Conservation (phyloP, 768 basidiomycete species). For the Pleurotus eryngii region DNA sequence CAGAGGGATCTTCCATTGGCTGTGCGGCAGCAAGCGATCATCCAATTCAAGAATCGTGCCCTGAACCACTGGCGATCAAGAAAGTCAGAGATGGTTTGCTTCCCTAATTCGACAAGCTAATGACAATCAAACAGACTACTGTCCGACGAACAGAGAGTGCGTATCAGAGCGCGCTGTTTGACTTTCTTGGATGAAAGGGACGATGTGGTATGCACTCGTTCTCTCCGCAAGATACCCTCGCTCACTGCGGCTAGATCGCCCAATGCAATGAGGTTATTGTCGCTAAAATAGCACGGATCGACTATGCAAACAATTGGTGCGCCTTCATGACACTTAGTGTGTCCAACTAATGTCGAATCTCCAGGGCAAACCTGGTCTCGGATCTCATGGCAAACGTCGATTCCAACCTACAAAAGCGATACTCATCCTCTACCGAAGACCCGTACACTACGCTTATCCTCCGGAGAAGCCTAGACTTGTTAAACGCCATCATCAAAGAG, state of each 20-base stretch:
- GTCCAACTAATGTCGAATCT: not conserved
- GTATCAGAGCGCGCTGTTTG: conserved; percentile 65
- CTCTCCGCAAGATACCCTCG: conserved; percentile 2
- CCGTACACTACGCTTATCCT: conserved; percentile 45
- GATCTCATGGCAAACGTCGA: conserved; percentile 56
- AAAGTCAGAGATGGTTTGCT: conserved; percentile 45
- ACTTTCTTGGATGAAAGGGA: conserved; percentile 74
- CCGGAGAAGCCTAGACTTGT: conserved; percentile 57
- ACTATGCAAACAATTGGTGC: conserved; percentile 75
- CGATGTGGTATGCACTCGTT: conserved; percentile 54
- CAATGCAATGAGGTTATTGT: conserved; percentile 74
- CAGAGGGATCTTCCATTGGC: conserved; percentile 54
- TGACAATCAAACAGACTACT: conserved; percentile 52
- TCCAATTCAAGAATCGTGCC: conserved; percentile 85
- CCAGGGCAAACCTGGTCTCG: conserved; percentile 59
- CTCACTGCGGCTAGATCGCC: conserved; percentile 52
- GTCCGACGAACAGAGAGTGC: conserved; percentile 59
- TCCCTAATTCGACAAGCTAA: conserved; percentile 9
- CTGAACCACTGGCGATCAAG: conserved; percentile 73
- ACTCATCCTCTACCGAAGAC: conserved; percentile 37
- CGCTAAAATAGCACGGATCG: conserved; percentile 72
- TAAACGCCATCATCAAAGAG: conserved; percentile 70
- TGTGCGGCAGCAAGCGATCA: conserved; percentile 78
- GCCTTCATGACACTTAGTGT: conserved; percentile 7
- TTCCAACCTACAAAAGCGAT: conserved; percentile 46